A percentile compares a stretch with the other conserved stretches of the same genome.
Conservation (phyloP, 306 rosid species). For the Rosa persica region DNA sequence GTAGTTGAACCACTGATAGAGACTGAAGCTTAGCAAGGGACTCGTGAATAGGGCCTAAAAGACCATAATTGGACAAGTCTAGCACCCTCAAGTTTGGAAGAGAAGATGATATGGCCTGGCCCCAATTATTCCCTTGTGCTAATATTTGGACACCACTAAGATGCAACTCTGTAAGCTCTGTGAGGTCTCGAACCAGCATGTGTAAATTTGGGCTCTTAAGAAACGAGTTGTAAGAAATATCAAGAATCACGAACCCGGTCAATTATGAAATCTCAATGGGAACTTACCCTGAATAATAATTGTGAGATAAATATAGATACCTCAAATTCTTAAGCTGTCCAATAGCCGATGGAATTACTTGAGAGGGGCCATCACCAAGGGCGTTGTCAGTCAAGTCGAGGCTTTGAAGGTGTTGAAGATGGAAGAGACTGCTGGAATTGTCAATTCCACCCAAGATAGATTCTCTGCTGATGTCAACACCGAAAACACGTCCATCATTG, state of each 20-base stretch:
- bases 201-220: constrained; percentile 7
- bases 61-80: not conserved
- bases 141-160: constrained; percentile 21
- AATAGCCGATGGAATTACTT: not conserved
- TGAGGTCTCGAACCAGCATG: constrained; percentile 22
- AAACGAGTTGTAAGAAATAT: not conserved
- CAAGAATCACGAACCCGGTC: constrained; percentile 12
- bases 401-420: not conserved
- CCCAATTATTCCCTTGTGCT: constrained; percentile 40
- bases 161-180: constrained; percentile 25
- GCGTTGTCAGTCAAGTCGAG: not conserved
- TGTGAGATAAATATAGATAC: not conserved
- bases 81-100: constrained; percentile 10
- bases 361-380: not conserved
- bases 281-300: not conserved
- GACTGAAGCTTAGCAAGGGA: not conserved
- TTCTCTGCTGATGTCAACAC: not conserved
- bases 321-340: constrained; percentile 2
- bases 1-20: constrained; percentile 11
- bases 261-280: too few relatives aligned
- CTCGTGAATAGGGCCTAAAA: constrained; percentile 2
- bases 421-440: too few relatives aligned
- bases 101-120: constrained; percentile 4
- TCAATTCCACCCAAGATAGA: not conserved
- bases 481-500: not conserved